Conservation (phyloP, 805 yeast species). For the Cyberlindnera meyerae region DNA sequence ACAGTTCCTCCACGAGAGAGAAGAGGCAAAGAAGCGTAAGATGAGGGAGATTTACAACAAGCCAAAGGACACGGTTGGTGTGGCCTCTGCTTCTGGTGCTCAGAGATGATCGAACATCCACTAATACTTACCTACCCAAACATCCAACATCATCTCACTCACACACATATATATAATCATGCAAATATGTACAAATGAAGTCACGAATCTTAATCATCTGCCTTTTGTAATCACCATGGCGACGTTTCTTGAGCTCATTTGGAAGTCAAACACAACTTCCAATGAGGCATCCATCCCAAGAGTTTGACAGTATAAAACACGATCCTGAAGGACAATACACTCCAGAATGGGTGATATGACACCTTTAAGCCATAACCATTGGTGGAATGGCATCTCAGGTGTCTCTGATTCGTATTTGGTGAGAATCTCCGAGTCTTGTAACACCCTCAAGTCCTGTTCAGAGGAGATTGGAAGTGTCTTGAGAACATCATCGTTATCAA, state of each 20-base stretch:
- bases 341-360: constrained; percentile 1
- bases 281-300: neutral
- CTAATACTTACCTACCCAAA: no score
- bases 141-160: no score
- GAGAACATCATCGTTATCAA: neutral
- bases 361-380: constrained; percentile 1
- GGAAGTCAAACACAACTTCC: constrained; percentile 7
- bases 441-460: constrained; percentile 8
- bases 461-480: neutral
- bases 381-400: neutral
- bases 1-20: constrained; percentile 44
- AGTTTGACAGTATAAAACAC: neutral
- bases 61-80: neutral
- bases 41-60: constrained; percentile 17
- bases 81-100: no score
- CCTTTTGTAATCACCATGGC: neutral
- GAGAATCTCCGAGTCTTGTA: constrained; percentile 7
- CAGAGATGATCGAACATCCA: no score
- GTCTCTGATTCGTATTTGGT: neutral
- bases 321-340: constrained; percentile 6
- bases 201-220: no score
- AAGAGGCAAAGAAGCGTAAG: constrained; percentile 27
- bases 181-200: no score
- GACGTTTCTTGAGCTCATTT: constrained; percentile 7
- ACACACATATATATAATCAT: no score